Conservation (phyloP, 192 early-diverging fungal genomes). For the Backusella morwellensis region DNA sequence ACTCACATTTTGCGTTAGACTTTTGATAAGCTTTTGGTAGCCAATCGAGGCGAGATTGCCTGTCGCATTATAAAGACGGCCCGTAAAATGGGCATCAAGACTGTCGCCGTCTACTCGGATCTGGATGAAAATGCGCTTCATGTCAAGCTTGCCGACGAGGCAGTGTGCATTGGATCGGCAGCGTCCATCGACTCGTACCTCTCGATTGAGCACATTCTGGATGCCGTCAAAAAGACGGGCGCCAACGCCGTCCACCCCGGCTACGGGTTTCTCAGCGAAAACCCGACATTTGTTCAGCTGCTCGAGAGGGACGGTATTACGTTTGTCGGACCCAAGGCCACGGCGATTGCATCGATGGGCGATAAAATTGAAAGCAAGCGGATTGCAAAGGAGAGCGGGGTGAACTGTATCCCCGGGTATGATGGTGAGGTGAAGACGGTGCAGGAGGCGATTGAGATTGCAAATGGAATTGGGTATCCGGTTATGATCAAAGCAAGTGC, state of each 20-base stretch:
- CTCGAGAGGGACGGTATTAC: conserved; percentile 70
- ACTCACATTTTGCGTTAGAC: conserved; percentile 35
- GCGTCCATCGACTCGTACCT: conserved; percentile 83
- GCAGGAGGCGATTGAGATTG: conserved; percentile 74
- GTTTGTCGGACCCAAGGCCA: conserved; percentile 69
- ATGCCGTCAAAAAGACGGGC: conserved; percentile 70
- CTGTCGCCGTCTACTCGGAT: conserved; percentile 93
- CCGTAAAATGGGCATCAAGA: conserved; percentile 90
- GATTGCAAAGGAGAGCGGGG: conserved; percentile 68
- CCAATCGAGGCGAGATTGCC: conserved; percentile 97
- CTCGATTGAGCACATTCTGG: conserved; percentile 73
- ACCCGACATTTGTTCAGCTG: conserved; percentile 74
- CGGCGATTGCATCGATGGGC: conserved; percentile 75
- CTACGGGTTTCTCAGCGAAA: conserved; percentile 97
- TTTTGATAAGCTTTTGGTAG: conserved; percentile 92
- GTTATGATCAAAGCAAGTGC: conserved; percentile 84
- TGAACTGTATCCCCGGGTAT: conserved; percentile 85
- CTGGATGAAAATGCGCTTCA: conserved; percentile 85
- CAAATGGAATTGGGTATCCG: conserved; percentile 70
- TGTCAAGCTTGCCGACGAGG: conserved; percentile 88
- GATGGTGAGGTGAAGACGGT: conserved; percentile 75
- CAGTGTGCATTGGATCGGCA: conserved; percentile 78
- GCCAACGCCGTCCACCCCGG: conserved; percentile 94
- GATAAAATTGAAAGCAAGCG: conserved; percentile 82
- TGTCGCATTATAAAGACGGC: conserved; percentile 91